Base-by-base conservation (phyloP, 2,329 filamentous ascomycete species). In the Ploettnerulaceae sp. region DNA sequence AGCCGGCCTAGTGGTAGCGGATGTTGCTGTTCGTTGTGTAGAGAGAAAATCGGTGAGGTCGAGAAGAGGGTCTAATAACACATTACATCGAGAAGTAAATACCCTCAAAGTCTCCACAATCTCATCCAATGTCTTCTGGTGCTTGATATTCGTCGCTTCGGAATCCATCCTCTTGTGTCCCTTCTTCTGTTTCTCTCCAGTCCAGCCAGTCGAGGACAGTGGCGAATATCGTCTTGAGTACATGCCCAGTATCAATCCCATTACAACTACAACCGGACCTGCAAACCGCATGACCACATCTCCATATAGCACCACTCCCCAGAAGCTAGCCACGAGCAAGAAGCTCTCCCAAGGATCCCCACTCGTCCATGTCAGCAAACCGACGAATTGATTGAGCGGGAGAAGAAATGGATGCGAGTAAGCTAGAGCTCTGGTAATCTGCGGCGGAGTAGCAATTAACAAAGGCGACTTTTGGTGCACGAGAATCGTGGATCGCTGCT, bases 261-360 rank as follows among this genome's bases (percentile, higher is more conserved):
- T 65, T 15, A 95, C 89, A 8, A 94, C 74, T 8, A 95, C 75
- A 39, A 97, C 74, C 3, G 93, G 93, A 0, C 90, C 93, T 0
- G 85, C 84, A 67, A 82, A 84, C 56, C 86, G 78, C 55, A 95
- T 73, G n/a, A 95, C 73, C 15, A 79, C 71, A 70, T 94, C 89
- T 37, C 89, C 90, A 64, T 97, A 97, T 15, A 96, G 74, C 11
- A 88, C 84, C 8, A 82, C 69, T 3, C 82, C 85, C 93, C 93
- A 98, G 64, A 95, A 98, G 24, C 71, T 75, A 14, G 82, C 82
- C 3, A 98, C 76, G 24, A 98, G 67, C 51, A 98, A 72, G 63
- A 97, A 98, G 72, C 90, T 96, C 72, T 97, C 89, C 91, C 91
- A 98, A 0, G 90, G 82, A 64, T 98, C 93, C 29, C 80, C 86